Evolutionary conservation across 228 moss, liverwort and hornwort genomes (phyloP).

Genomic region (Sphagnum fallax): DNA sequence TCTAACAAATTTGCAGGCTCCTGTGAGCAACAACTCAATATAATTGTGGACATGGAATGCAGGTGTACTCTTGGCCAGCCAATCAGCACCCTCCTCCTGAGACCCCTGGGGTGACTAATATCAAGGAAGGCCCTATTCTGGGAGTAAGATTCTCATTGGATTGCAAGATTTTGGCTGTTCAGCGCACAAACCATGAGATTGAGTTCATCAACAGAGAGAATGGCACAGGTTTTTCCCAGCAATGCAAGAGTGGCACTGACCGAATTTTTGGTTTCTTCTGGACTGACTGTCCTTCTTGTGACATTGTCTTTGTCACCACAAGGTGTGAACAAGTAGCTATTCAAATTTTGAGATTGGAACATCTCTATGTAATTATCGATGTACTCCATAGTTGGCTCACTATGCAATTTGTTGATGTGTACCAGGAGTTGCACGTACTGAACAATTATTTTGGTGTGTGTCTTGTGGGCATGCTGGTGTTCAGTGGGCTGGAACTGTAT

Average conservation of each 20-base stretch:
- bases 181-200: conserved; percentile 80
- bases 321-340: conserved; percentile 25
- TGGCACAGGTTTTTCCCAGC: conserved; percentile 65
- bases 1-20: no score
- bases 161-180: conserved; percentile 73
- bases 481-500: conserved; percentile 85
- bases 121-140: conserved; percentile 75
- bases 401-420: background rate
- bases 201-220: conserved; percentile 76
- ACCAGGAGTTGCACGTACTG: background rate
- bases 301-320: conserved; percentile 82
- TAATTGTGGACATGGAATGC: background rate
- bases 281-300: conserved; percentile 87
- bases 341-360: no score
- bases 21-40: no score
- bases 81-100: conserved; percentile 57
- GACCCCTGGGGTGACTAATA: conserved; percentile 48
- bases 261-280: conserved; percentile 89
- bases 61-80: conserved; percentile 87
- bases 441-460: background rate
- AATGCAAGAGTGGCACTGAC: conserved; percentile 67
- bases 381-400: no score
- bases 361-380: background rate
- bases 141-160: conserved; percentile 83
- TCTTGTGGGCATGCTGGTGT: conserved; percentile 8